Evolutionary conservation across 768 basidiomycete species (phyloP).

Genomic region (Mycena sanguinolenta): DNA sequence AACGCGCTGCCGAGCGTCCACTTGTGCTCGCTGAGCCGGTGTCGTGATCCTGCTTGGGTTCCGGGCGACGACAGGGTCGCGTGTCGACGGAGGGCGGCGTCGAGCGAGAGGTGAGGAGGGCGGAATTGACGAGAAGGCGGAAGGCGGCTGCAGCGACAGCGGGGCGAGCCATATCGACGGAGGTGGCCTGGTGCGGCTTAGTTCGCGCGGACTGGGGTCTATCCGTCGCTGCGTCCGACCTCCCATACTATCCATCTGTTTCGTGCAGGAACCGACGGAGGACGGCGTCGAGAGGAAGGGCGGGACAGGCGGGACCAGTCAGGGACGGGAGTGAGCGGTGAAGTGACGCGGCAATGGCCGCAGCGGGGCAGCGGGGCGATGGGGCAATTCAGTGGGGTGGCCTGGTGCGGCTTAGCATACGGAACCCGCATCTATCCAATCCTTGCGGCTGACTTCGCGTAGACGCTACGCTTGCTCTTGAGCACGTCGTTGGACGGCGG

Average conservation of each 20-base stretch:
- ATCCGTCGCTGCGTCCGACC: background rate
- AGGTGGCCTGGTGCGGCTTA: background rate
- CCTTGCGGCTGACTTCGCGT: background rate
- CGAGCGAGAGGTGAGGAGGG: conserved; percentile 10
- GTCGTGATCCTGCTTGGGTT: background rate
- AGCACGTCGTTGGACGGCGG: too few species aligned
- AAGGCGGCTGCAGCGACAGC: background rate
- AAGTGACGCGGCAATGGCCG: background rate
- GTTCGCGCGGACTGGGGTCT: background rate
- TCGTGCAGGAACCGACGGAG: background rate
- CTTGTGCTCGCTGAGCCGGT: background rate
- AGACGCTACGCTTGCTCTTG: too few species aligned
- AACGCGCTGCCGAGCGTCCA: background rate
- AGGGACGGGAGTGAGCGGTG: too few species aligned
- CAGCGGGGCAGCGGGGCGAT: conserved; percentile 6
- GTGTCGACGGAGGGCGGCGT: conserved; percentile 19
- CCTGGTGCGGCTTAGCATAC: background rate
- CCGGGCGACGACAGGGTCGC: background rate
- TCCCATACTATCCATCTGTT: background rate
- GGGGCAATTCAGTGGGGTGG: background rate
- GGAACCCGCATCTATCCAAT: background rate
- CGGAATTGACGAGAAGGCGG: background rate
- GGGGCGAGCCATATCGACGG: background rate
- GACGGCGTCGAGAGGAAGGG: background rate
- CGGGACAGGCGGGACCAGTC: background rate